Evolutionary conservation across 805 yeast genomes (phyloP).

Genomic region (Metschnikowia kunwiensis): DNA sequence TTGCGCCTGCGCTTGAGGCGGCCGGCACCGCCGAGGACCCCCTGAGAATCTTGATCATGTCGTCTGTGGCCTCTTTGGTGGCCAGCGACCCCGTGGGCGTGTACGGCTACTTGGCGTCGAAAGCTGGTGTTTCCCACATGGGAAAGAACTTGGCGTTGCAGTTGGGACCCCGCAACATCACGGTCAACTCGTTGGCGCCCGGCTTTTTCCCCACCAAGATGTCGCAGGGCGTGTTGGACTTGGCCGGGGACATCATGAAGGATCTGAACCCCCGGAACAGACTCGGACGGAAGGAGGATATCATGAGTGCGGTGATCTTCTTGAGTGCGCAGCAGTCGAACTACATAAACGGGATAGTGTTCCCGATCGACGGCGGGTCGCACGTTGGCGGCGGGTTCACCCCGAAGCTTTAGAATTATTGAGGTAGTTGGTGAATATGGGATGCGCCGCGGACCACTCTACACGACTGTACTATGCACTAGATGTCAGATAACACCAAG

Average conservation of each 20-base stretch:
- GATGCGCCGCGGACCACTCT: no score
- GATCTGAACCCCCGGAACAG: slow-evolving; percentile 58
- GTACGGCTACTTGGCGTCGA: slow-evolving; percentile 70
- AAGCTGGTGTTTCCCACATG: slow-evolving; percentile 71
- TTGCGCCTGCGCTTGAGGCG: slow-evolving; percentile 53
- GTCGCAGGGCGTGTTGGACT: slow-evolving; percentile 61
- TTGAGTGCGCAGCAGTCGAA: slow-evolving; percentile 52
- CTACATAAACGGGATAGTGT: slow-evolving; percentile 63
- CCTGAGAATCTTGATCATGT: slow-evolving; percentile 60
- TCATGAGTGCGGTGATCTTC: slow-evolving; percentile 53
- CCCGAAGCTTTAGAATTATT: slow-evolving; percentile 16
- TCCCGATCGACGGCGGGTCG: slow-evolving; percentile 72
- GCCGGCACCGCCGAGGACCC: slow-evolving; percentile 57
- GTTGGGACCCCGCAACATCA: slow-evolving; percentile 63
- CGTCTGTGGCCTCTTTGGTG: slow-evolving; percentile 58
- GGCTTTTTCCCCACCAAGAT: slow-evolving; percentile 76
- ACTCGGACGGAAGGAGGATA: slow-evolving; percentile 59
- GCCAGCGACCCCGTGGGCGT: slow-evolving; percentile 50
- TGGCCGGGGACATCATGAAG: slow-evolving; percentile 45
- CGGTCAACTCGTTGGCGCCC: slow-evolving; percentile 69
- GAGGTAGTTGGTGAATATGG: no score
- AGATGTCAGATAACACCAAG: no score
- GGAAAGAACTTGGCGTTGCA: slow-evolving; percentile 62
- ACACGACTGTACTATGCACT: no score
- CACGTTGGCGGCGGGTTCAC: slow-evolving; percentile 29